Evolutionary conservation across 352 stramenopile genomes (phyloP).

Genomic region (Phytophthora hibernalis): DNA sequence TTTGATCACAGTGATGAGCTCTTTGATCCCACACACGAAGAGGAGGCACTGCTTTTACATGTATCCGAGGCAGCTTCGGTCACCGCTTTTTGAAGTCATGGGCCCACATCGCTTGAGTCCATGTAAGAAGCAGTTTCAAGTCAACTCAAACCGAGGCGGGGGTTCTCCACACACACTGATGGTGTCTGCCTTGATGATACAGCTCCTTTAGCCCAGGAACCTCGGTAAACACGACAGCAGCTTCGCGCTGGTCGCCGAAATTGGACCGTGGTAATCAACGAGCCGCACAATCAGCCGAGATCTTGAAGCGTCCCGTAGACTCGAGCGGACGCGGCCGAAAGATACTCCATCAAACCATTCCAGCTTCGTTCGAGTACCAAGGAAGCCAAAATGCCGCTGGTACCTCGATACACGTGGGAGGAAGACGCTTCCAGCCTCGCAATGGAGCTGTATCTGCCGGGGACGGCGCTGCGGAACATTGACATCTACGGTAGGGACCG

Average conservation of each 20-base stretch:
- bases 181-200: not conserved
- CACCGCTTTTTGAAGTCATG: not conserved
- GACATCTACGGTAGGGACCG: conserved; percentile 71
- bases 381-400: conserved; percentile 61
- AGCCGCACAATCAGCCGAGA: not conserved
- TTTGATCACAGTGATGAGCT: not conserved
- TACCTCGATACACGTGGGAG: conserved; percentile 71
- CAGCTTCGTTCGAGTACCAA: not conserved
- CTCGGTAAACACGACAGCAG: not conserved
- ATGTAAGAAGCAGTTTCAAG: conserved; percentile 9
- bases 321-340: conserved; percentile 21
- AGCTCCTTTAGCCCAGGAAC: not conserved
- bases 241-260: not conserved
- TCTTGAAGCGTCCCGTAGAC: conserved; percentile 22
- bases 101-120: conserved; percentile 1
- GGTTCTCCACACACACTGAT: not conserved
- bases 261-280: not conserved
- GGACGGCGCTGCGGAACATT: conserved; percentile 50
- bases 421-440: conserved; percentile 58
- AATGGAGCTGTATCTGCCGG: conserved; percentile 62
- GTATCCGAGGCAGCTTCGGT: conserved; percentile 18
- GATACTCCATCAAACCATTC: conserved; percentile 18
- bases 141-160: not conserved
- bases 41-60: conserved; percentile 20
- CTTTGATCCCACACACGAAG: conserved; percentile 10